Evolutionary conservation across 2,329 filamentous ascomycete genomes (phyloP).

Genomic region (Neurospora sp.): DNA sequence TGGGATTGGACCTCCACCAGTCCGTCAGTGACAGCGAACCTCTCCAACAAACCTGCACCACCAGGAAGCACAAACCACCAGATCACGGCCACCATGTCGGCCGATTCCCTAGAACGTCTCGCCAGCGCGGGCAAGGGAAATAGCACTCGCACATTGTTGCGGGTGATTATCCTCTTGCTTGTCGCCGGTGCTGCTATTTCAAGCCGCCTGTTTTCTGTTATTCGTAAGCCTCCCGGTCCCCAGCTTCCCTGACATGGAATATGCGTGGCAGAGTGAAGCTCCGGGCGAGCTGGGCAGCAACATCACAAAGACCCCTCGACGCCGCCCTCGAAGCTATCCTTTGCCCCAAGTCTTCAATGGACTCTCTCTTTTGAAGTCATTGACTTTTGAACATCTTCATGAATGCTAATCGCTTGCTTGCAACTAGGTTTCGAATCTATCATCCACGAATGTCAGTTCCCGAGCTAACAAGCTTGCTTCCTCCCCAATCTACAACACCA

Average conservation of each 20-base stretch:
- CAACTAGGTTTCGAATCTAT: slow-evolving; percentile 86
- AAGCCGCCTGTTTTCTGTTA: slow-evolving; percentile 95
- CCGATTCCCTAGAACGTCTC: slow-evolving; percentile 28
- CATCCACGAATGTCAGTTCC: slow-evolving; percentile 90
- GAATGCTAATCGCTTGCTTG: slow-evolving; percentile 22
- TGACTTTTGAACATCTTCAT: neutral
- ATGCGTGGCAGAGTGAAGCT: neutral
- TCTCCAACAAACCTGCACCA: slow-evolving; percentile 11
- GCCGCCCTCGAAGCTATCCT: slow-evolving; percentile 5
- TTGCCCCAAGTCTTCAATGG: neutral
- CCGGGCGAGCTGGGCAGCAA: neutral
- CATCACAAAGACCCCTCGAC: slow-evolving; percentile 7
- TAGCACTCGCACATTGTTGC: slow-evolving; percentile 75
- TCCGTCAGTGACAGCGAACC: slow-evolving; percentile 1
- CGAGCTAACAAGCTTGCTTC: slow-evolving; percentile 10
- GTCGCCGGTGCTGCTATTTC: slow-evolving; percentile 88
- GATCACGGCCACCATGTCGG: slow-evolving; percentile 20
- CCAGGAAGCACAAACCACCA: slow-evolving; percentile 17
- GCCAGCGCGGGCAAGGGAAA: slow-evolving; percentile 69
- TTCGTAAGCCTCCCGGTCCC: slow-evolving; percentile 54
- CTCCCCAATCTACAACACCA: slow-evolving; percentile 1
- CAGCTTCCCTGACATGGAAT: slow-evolving; percentile 1
- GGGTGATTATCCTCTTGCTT: slow-evolving; percentile 79
- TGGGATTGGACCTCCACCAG: neutral
- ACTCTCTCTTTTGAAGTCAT: neutral